phyloP scores from a whole-genome alignment of 2,329 filamentous ascomycete species.

The Colletotrichum sp. region DNA sequence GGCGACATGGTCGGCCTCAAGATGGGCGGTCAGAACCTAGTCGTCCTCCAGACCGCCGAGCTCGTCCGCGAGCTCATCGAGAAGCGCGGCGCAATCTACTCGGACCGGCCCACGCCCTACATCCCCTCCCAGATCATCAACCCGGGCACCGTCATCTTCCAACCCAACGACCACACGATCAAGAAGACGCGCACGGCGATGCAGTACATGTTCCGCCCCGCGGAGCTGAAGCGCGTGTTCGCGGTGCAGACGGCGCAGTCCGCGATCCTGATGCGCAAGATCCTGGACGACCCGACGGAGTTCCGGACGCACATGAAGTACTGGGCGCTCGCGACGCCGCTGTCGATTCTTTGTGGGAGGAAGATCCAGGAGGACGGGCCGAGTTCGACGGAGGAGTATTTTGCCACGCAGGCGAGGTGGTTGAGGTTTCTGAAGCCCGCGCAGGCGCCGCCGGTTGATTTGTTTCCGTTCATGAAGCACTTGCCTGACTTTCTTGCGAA shows the following conservation, averaged over 20 bases:
- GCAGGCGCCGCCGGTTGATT: slow-evolving; percentile 29
- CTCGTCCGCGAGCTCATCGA: slow-evolving; percentile 41
- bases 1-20: slow-evolving; percentile 38
- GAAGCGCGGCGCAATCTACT: slow-evolving; percentile 40
- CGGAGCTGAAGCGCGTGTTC: slow-evolving; percentile 20
- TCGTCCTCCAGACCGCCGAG: slow-evolving; percentile 36
- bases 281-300: slow-evolving; percentile 21
- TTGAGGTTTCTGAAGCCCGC: slow-evolving; percentile 29
- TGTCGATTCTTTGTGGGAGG: slow-evolving; percentile 28
- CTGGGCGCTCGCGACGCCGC: slow-evolving; percentile 29
- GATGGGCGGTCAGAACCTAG: slow-evolving; percentile 33
- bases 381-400: slow-evolving; percentile 23
- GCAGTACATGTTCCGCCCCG: slow-evolving; percentile 26
- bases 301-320: slow-evolving; percentile 22
- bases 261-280: slow-evolving; percentile 20
- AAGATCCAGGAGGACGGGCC: slow-evolving; percentile 12
- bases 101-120: slow-evolving; percentile 37
- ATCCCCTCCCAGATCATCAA: slow-evolving; percentile 28
- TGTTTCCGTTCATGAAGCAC: slow-evolving; percentile 36
- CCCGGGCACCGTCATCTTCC: slow-evolving; percentile 11
- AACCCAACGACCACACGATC: slow-evolving; percentile 3
- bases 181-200: slow-evolving; percentile 6
- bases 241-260: slow-evolving; percentile 26
- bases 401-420: slow-evolving; percentile 26
- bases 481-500: slow-evolving; percentile 48